Conservation (phyloP, 78 protist genomes). For the Capsaspora owczarzaki region DNA sequence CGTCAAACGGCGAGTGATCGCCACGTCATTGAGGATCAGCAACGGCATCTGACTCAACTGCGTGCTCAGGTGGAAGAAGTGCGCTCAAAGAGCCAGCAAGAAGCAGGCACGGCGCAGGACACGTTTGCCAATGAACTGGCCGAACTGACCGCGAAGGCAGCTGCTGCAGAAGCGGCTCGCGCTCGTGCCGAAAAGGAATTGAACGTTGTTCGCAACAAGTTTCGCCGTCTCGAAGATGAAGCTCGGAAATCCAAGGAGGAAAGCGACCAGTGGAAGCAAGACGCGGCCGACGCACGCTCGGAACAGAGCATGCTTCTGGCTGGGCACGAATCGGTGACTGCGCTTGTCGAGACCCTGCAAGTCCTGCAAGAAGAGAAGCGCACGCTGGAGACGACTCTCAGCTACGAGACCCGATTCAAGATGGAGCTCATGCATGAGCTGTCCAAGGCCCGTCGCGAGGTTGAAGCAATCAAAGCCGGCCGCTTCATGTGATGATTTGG, state of each 20-base stretch:
- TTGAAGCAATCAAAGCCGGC: not conserved
- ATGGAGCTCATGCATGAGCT: conserved; percentile 35
- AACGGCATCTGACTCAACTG: too few species aligned
- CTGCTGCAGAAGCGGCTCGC: not conserved
- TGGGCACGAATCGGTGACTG: not conserved
- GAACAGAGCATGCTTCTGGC: too few species aligned
- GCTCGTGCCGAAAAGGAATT: not conserved
- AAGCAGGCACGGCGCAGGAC: too few species aligned
- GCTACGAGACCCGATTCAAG: conserved; percentile 25
- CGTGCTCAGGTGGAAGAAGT: too few species aligned
- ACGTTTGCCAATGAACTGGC: too few species aligned
- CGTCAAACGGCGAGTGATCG: too few species aligned
- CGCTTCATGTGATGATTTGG: not conserved
- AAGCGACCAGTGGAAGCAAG: not conserved
- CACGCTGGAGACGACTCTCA: conserved; percentile 9
- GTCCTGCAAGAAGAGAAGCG: not conserved
- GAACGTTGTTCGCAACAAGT: not conserved
- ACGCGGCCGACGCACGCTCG: not conserved
- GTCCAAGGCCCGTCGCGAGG: conserved; percentile 19
- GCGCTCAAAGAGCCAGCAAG: too few species aligned
- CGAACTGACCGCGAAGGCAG: not conserved
- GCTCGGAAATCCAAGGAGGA: not conserved
- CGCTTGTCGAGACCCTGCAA: not conserved
- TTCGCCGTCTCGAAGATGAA: not conserved
- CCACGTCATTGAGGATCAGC: too few species aligned